A percentile compares a stretch with the other conserved stretches of the same genome.
Conservation (phyloP, 2,329 filamentous ascomycete species). For the Gyromitra esculenta region DNA sequence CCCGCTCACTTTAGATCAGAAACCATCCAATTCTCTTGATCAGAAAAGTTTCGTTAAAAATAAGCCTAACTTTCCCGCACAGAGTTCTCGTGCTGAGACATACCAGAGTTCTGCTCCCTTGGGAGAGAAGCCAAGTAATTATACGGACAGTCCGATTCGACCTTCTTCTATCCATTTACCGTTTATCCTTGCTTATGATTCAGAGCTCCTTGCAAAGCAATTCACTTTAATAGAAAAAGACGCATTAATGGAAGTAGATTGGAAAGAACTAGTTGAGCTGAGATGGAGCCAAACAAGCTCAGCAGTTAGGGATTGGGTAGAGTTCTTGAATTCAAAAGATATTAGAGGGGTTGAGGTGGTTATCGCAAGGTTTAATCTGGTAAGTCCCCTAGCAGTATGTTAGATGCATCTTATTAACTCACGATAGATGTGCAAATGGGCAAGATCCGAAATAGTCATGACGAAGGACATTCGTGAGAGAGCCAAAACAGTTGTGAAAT, state of each 20-base stretch:
- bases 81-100: constrained; percentile 15
- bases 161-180: constrained; percentile 71
- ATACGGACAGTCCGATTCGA: constrained; percentile 45
- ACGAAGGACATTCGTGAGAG: constrained; percentile 77
- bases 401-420: constrained; percentile 14
- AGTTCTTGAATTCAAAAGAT: constrained; percentile 77
- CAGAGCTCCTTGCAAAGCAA: constrained; percentile 79
- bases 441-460: constrained; percentile 79
- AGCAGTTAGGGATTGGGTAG: constrained; percentile 79
- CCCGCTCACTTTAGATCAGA: constrained; percentile 54
- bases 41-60: background rate
- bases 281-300: constrained; percentile 78
- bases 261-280: constrained; percentile 86
- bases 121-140: constrained; percentile 11
- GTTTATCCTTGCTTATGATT: constrained; percentile 83
- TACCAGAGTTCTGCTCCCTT: constrained; percentile 1
- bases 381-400: constrained; percentile 44
- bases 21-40: constrained; percentile 46
- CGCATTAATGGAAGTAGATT: constrained; percentile 84
- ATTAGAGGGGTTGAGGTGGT: constrained; percentile 82
- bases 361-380: constrained; percentile 83
- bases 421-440: constrained; percentile 80
- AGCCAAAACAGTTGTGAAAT: constrained; percentile 79
- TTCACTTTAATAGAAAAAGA: constrained; percentile 88
- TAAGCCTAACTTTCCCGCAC: background rate